Percentiles rank a stretch among this genome's conserved stretches.
These are phyloP conservation scores for Centrapalus pauciflorus DNA, from an alignment of 129 eudicot species.

Conservation along the genomic window DNA sequence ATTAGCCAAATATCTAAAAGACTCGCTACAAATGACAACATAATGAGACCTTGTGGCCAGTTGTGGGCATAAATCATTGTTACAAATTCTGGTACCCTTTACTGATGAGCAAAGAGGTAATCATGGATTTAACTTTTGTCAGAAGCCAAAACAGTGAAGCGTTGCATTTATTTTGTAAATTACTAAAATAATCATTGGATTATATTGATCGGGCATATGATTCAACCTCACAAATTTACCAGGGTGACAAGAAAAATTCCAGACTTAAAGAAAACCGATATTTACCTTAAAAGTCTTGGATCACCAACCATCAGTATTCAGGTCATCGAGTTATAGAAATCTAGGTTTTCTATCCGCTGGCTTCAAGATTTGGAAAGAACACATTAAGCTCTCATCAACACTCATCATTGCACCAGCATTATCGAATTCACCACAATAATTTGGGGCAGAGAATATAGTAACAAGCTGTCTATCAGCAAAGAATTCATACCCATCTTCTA, in stretches of 20 bases:
- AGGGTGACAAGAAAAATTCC: neutral
- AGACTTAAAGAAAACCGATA: neutral
- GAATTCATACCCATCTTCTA: conserved; percentile 82
- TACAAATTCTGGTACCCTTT: too few relatives aligned
- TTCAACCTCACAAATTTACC: neutral
- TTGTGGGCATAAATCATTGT: too few relatives aligned
- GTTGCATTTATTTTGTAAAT: too few relatives aligned
- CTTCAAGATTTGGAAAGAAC: conserved; percentile 72
- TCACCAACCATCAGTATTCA: conserved; percentile 14
- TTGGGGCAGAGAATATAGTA: conserved; percentile 73
- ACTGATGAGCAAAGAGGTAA: neutral
- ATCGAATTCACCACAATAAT: conserved; percentile 79
- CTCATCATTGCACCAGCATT: conserved; percentile 93
- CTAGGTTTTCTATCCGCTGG: conserved; percentile 60
- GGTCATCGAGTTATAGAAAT: conserved; percentile 30
- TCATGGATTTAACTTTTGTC: neutral
- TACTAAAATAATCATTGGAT: neutral
- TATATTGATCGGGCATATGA: neutral
- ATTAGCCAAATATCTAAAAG: too few relatives aligned
- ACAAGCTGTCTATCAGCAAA: conserved; percentile 81
- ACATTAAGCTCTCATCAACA: conserved; percentile 77
- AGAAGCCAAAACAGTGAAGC: neutral
- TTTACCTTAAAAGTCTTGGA: conserved; percentile 33
- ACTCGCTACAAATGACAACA: too few relatives aligned
- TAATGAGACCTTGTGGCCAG: too few relatives aligned